Evolutionary conservation across 306 rosid species (phyloP).

Genomic region (Prinsepia uniflora): DNA sequence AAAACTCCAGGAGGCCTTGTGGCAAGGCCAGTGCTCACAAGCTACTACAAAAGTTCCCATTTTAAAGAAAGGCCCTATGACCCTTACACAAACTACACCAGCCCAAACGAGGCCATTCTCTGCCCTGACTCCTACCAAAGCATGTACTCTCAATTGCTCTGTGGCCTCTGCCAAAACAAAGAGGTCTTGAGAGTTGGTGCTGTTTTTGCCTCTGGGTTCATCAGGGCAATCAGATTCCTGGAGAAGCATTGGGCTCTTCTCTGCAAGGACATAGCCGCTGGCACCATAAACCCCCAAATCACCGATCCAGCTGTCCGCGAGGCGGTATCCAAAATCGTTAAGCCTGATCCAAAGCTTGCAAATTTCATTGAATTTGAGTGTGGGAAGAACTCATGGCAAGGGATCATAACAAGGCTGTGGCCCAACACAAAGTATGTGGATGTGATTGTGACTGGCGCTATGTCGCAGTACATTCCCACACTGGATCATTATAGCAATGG

Average conservation of each 20-base stretch:
- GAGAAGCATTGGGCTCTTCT: conserved; percentile 61
- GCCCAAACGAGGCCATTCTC: conserved; percentile 75
- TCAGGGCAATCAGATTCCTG: conserved; percentile 67
- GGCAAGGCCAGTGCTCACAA: conserved; percentile 81
- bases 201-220: conserved; percentile 80
- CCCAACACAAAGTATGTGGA: conserved; percentile 87
- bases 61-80: conserved; percentile 60
- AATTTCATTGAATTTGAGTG: conserved; percentile 54
- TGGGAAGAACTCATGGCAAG: conserved; percentile 54
- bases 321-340: conserved; percentile 46
- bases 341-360: conserved; percentile 56
- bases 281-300: conserved; percentile 43
- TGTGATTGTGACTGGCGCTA: conserved; percentile 91
- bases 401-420: conserved; percentile 79
- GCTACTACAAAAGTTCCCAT: conserved; percentile 71
- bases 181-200: conserved; percentile 74
- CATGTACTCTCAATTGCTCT: conserved; percentile 84
- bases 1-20: conserved; percentile 66
- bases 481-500: conserved; percentile 72
- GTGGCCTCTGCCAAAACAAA: conserved; percentile 66
- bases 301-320: conserved; percentile 48
- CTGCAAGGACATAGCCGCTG: conserved; percentile 62
- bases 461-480: conserved; percentile 89
- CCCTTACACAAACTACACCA: conserved; percentile 80
- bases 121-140: conserved; percentile 86